These are phyloP conservation scores for Phytopythium sindhum DNA, from an alignment of 352 stramenopile genomes.

Conservation along the genomic window DNA sequence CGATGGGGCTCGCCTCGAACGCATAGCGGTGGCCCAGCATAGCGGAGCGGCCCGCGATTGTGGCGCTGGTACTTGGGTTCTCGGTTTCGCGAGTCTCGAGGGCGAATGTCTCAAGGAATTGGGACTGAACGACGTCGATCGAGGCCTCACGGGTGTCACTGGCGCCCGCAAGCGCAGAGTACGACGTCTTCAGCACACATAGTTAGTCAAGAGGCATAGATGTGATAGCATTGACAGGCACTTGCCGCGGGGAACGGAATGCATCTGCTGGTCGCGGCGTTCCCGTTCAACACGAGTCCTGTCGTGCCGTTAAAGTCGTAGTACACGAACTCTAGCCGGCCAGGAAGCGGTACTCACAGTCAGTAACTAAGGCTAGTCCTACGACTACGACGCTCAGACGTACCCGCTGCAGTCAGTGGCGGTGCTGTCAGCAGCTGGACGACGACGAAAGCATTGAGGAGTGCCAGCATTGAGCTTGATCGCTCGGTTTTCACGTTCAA, in stretches of 20 bases:
- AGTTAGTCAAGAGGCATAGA: neutral
- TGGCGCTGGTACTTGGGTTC: conserved; percentile 34
- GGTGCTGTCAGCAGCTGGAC: neutral
- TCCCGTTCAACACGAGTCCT: conserved; percentile 75
- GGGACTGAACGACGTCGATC: conserved; percentile 54
- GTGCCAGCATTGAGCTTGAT: neutral
- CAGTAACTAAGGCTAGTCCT: neutral
- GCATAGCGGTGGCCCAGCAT: conserved; percentile 66
- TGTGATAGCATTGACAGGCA: neutral
- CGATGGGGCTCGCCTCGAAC: conserved; percentile 36
- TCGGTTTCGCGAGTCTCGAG: conserved; percentile 66
- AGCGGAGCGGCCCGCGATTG: conserved; percentile 49
- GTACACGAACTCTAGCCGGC: conserved; percentile 72
- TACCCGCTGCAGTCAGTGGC: neutral
- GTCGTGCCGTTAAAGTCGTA: conserved; percentile 85
- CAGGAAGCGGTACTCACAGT: neutral
- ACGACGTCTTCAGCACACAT: conserved; percentile 45
- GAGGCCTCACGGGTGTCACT: conserved; percentile 51
- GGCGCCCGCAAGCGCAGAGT: conserved; percentile 39
- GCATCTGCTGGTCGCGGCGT: conserved; percentile 77
- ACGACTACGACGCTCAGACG: neutral
- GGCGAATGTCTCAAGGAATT: conserved; percentile 50
- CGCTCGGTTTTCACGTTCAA: neutral
- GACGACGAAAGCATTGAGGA: neutral
- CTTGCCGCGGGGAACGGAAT: conserved; percentile 23